Evolutionary conservation across 805 yeast genomes (phyloP), one percentile per base, ranked within the genome.

Genomic region (Pichia eremophila): DNA sequence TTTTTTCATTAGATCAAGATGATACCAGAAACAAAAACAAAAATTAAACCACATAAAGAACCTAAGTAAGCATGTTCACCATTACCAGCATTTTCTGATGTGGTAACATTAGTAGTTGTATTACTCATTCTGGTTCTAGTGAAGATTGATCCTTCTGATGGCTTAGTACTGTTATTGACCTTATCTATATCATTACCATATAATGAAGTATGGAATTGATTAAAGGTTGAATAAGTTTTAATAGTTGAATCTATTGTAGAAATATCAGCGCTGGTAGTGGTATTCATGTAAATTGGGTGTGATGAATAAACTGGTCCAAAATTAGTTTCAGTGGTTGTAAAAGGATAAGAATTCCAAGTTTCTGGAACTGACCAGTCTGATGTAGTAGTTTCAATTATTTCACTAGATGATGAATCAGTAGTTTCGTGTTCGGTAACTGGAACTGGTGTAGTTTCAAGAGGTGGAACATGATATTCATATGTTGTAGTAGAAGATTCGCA

Each of bases 331-430:
- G 44, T 40, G 8, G 22, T 17, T 6, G 47, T 38, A 8, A 48
- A 37, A 10, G 50, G 47, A 32, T 44, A 48, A 5, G 50, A 48
- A 15, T 44, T 37, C 50, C 50, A 48, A 14, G 47, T 41, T 28
- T 28, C 37, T 17, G 50, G 47, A 31, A 41, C 18, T 8, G 31
- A 15, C 50, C 47, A 47, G 14, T 36, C 34, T 10, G 40, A 35
- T 7, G 15, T 32, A 4, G 38, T 32, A 22, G 27, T 18, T 15
- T 17, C 39, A 36, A 14, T n/a, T 9, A 17, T 36, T 9, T 36
- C 39, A 36, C 19, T 36, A 17, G 39, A 36, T 14, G n/a, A 34
- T 34, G 10, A 10, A 5, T 29, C 32, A 6, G 14, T 34, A 10
- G 36, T 10, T 34, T n/a, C 12, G 4, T 8, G 7, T 5, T n/a